Conservation (phyloP, 768 basidiomycete species). For the Tulasnella sp. region DNA sequence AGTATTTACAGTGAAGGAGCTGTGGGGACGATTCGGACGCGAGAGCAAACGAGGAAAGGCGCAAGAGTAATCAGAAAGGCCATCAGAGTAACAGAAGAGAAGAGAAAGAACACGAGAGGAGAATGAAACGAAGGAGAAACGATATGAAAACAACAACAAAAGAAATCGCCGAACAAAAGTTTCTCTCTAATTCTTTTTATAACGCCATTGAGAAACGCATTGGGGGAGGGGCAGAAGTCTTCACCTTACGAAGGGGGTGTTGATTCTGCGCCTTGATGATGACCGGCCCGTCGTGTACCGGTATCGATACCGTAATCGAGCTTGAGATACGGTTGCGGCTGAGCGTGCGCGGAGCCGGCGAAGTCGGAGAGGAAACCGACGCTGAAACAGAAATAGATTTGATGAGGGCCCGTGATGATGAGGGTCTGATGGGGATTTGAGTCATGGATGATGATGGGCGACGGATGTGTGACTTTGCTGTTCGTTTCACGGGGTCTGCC, state of each 20-base stretch:
- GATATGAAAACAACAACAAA: background rate
- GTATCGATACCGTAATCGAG: slow-evolving; percentile 1
- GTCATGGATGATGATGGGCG: background rate
- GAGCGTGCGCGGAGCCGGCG: background rate
- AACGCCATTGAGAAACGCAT: slow-evolving; percentile 7
- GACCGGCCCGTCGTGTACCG: background rate
- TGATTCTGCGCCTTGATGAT: slow-evolving; percentile 7
- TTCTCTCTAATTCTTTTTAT: background rate
- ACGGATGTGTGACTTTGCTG: too few species aligned
- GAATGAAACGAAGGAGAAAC: background rate
- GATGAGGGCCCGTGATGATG: background rate
- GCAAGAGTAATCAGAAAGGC: too few species aligned
- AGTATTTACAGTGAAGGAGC: too few species aligned
- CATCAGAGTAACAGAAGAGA: too few species aligned
- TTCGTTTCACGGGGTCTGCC: background rate
- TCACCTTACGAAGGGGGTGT: slow-evolving; percentile 6
- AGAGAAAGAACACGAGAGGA: too few species aligned
- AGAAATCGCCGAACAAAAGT: background rate
- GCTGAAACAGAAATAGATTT: background rate
- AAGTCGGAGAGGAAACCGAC: background rate
- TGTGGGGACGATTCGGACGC: too few species aligned
- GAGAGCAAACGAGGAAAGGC: too few species aligned
- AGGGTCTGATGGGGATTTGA: background rate
- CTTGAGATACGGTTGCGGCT: background rate
- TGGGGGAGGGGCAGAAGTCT: background rate